Base-by-base conservation (phyloP, 2,329 filamentous ascomycete genomes). In the Metarhizium sp. region DNA sequence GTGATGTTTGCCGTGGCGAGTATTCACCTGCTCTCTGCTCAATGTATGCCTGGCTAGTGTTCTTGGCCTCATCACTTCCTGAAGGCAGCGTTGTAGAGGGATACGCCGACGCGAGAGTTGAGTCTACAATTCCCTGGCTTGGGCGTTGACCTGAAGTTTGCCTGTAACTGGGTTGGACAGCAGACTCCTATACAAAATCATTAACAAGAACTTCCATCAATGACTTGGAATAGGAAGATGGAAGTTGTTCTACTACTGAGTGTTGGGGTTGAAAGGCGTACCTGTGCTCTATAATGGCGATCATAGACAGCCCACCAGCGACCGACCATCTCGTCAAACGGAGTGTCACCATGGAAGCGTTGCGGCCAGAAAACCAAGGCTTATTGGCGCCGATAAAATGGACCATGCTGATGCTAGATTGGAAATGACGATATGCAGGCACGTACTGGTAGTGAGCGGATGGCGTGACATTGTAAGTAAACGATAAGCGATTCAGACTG, bases 401-500 rank as follows among this genome's bases (percentile, higher is more conserved):
- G 30, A 95, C 86, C 75, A 95, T 81, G 67, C 81, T 92, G 64
- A 99, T 95, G 63, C 84, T 88, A 50, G 87, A 88, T 72, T 95
- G 89, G 70, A 95, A 95, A 76, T 97, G 90, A 61, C 85, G 84
- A 72, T 95, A 99, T 53, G 94, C 94, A 13, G 94, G 94, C 55
- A 96, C 80, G 72, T 97, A 99, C 73, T 99, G 94, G 74, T 99
- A 99, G 69, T 96, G 91, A 29, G 88, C 92, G 59, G 90, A 96
- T 1, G 94, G 94, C 0, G 94, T 99, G 71, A 94, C 94, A 70
- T 99, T 99, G 77, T 97, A 99, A 52, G 86, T 87, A 73, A 99
- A 99, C 72, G 89, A 92, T 66, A 99, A 73, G 61, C 92, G 85
- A 71, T 96, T 86, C 81, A 86, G 96, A 58, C 81, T 82, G 68